Base-by-base conservation (phyloP, 208 protist species). In the Balamuthia mandrillaris region DNA sequence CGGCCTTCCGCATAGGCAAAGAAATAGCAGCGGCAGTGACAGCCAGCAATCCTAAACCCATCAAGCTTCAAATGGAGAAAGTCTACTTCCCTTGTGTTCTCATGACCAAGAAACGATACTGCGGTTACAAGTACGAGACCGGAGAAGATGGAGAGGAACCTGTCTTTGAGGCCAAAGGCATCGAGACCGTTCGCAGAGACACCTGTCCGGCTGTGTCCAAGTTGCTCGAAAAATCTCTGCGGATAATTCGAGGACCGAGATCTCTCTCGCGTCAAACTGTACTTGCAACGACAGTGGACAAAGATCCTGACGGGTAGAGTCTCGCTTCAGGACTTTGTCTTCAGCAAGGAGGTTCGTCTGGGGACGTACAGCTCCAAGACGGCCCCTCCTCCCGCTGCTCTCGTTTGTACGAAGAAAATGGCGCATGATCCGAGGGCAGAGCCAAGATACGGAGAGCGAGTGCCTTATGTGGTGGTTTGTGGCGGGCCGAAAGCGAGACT, bases 11-110 rank as follows among this genome's bases (percentile, higher is more conserved):
- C 44, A 42, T 94, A 52, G 94, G 91, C 21, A 68, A 87, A 10
- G 87, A 91, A 42, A 95, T 95, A 72, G 91, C 88, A 24, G 81
- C 86, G 1, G 75, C 41, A 4, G 86, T 95, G 2, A 94, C 91
- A 18, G 44, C 49, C 7, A 24, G 58, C 44, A 87, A 90, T 37
- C 89, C 87, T 4, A 10, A 12, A 9, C 92, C 95, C 7, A 86
- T 97, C 1, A 88, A 88, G 54, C 86, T 96, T 41, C 87, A 95
- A 65, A 93, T 97, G 63, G 95, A 97, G 75, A 96, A 96, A 37
- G 68, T 97, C 6, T 97, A 95, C 58, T 85, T 89, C 44, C 95
- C 95, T 2, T 94, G 87, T 68, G 84, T 96, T 10, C 56, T 96
- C 1, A 45, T 95, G 0, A 89, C 91, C 14, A 97, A 96, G 79